Evolutionary conservation across 345 rosid genomes (phyloP).

Genomic region (Atalantia buxifolia): DNA sequence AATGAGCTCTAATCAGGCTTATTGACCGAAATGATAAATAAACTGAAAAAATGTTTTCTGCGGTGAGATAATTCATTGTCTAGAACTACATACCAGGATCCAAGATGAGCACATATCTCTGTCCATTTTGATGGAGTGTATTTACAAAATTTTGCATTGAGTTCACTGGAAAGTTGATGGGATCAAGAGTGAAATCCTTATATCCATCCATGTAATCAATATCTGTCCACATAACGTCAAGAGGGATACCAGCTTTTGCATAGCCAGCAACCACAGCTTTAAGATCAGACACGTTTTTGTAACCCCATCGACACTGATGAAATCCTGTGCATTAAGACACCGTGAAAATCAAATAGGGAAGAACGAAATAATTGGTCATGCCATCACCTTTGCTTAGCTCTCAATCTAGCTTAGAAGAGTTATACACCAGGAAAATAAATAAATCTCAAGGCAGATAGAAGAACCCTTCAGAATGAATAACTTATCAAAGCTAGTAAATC

Average conservation of each 20-base stretch:
- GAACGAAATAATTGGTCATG: not conserved
- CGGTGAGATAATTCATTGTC: not conserved
- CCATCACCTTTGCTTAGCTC: not conserved
- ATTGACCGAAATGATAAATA: not conserved
- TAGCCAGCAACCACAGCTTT: constrained; percentile 38
- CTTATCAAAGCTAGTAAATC: not conserved
- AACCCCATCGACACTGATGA: constrained; percentile 45
- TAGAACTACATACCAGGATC: constrained; percentile 20
- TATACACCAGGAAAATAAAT: not conserved
- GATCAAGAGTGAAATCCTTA: constrained; percentile 48
- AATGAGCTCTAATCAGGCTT: not conserved
- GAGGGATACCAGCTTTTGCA: constrained; percentile 43
- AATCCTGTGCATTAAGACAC: constrained; percentile 23
- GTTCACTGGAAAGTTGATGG: constrained; percentile 30
- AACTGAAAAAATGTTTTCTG: not conserved
- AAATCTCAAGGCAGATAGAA: not conserved
- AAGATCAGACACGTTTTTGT: constrained; percentile 32
- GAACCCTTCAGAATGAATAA: not conserved
- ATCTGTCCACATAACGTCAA: constrained; percentile 53
- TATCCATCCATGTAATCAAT: constrained; percentile 48
- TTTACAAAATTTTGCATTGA: constrained; percentile 26
- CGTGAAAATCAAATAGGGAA: not conserved
- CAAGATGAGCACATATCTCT: constrained; percentile 39
- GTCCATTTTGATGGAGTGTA: constrained; percentile 35
- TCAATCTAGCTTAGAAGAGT: not conserved